Percentiles rank a stretch among this genome's conserved stretches.
These are phyloP conservation scores for Bromus sterilis DNA, from an alignment of 176 grass and related monocot species.

Conservation along the genomic window DNA sequence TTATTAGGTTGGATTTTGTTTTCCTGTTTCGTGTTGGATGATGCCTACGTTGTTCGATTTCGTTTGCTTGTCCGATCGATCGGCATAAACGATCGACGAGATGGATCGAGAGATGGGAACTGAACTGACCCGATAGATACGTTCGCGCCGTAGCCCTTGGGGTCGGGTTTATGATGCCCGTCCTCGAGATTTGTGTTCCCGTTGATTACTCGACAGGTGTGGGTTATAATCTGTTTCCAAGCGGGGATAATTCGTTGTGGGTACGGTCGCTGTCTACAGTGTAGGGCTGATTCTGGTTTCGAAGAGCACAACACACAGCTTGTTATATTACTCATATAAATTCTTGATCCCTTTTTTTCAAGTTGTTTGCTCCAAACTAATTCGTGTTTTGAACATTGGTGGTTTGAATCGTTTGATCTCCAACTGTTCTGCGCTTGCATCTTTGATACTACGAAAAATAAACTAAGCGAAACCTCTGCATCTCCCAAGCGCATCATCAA, in stretches of 20 bases:
- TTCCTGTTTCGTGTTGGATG: not conserved
- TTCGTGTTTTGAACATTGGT: not conserved
- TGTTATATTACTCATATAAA: not conserved
- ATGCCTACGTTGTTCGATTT: not conserved
- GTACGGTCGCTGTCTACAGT: not conserved
- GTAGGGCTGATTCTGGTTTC: not conserved
- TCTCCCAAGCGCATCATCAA: not conserved
- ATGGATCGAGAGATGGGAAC: not conserved
- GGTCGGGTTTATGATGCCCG: not conserved
- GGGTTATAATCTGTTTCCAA: not conserved
- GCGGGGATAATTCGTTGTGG: not conserved
- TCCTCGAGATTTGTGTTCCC: constrained; percentile 22
- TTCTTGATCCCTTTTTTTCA: not conserved
- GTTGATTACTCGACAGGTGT: constrained; percentile 20
- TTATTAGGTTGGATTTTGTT: not conserved
- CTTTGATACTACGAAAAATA: not conserved
- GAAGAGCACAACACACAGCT: not conserved
- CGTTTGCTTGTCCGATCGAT: not conserved
- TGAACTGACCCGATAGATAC: not conserved
- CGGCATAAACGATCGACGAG: not conserved
- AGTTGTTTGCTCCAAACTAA: not conserved
- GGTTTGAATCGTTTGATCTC: not conserved
- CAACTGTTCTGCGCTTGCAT: not conserved
- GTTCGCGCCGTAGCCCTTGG: constrained; percentile 23
- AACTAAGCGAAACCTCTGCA: not conserved